A percentile compares a stretch with the other conserved stretches of the same genome.
Conservation (phyloP, 2,329 filamentous ascomycete genomes). For the Cercospora beticola region DNA sequence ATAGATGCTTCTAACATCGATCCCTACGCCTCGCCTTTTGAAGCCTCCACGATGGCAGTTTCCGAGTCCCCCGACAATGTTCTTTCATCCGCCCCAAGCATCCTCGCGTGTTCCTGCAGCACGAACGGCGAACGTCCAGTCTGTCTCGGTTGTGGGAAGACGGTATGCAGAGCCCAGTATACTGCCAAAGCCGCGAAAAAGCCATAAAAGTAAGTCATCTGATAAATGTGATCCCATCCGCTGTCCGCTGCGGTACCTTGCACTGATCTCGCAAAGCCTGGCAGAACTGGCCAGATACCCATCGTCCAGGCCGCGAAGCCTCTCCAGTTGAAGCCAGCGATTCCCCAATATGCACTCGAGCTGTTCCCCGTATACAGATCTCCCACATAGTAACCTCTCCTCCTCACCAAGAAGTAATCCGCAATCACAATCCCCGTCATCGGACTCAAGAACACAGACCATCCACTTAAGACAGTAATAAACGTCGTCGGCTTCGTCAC, state of each 20-base stretch:
- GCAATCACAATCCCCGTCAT: slow-evolving; percentile 42
- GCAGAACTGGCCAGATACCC: slow-evolving; percentile 19
- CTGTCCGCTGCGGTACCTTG: not conserved
- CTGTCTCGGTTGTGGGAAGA: slow-evolving; percentile 16
- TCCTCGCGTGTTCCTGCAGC: slow-evolving; percentile 13
- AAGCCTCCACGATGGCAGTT: not conserved
- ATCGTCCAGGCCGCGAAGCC: slow-evolving; percentile 24
- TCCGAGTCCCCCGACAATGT: not conserved
- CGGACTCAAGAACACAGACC: slow-evolving; percentile 45
- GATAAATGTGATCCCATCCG: slow-evolving; percentile 20
- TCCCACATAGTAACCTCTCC: slow-evolving; percentile 18
- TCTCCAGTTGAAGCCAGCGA: slow-evolving; percentile 26
- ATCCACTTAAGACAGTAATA: slow-evolving; percentile 45
- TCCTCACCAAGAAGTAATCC: slow-evolving; percentile 42
- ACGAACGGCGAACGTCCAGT: slow-evolving; percentile 19
- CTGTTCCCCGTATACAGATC: slow-evolving; percentile 24
- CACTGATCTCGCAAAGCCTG: slow-evolving; percentile 23
- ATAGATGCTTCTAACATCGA: slow-evolving; percentile 1
- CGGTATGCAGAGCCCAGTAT: slow-evolving; percentile 10
- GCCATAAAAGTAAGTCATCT: slow-evolving; percentile 24
- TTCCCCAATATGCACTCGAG: slow-evolving; percentile 26
- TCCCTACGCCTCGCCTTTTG: not conserved
- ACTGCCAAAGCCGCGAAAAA: slow-evolving; percentile 17
- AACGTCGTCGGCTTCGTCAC: slow-evolving; percentile 43
- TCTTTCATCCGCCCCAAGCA: not conserved